Conservation (phyloP, 2,329 filamentous ascomycete species). For the Colletotrichum echinochloae region DNA sequence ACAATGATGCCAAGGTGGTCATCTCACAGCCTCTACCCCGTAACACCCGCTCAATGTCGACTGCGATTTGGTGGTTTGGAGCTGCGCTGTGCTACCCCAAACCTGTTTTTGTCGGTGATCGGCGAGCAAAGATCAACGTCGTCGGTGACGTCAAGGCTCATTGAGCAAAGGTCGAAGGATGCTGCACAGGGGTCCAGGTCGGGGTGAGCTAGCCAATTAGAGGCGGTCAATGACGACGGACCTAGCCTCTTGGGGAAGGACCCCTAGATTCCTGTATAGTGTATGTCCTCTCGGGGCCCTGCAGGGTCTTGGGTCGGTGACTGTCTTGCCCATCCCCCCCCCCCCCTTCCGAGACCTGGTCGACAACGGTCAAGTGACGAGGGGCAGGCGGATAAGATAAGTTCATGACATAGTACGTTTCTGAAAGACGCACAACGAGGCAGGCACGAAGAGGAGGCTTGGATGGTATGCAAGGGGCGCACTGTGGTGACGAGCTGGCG, state of each 20-base stretch:
- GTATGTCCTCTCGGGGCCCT: neutral
- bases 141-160: slow-evolving; percentile 34
- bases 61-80: neutral
- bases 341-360: neutral
- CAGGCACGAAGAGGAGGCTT: slow-evolving; percentile 8
- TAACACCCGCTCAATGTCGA: neutral
- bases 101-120: slow-evolving; percentile 39
- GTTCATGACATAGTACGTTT: slow-evolving; percentile 32
- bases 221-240: neutral
- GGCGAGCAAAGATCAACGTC: slow-evolving; percentile 25
- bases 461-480: slow-evolving; percentile 24
- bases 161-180: neutral
- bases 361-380: slow-evolving; percentile 1
- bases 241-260: slow-evolving; percentile 29
- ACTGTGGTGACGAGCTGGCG: neutral
- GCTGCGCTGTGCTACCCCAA: slow-evolving; percentile 27
- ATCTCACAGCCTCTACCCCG: neutral
- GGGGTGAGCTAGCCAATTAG: slow-evolving; percentile 8
- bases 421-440: neutral
- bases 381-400: neutral
- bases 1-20: slow-evolving; percentile 40
- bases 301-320: slow-evolving; percentile 33
- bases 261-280: slow-evolving; percentile 35
- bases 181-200: neutral
- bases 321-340: slow-evolving; percentile 8